These are phyloP conservation scores for Pythium biforme DNA, from an alignment of 352 stramenopile species.

Conservation along the genomic window DNA sequence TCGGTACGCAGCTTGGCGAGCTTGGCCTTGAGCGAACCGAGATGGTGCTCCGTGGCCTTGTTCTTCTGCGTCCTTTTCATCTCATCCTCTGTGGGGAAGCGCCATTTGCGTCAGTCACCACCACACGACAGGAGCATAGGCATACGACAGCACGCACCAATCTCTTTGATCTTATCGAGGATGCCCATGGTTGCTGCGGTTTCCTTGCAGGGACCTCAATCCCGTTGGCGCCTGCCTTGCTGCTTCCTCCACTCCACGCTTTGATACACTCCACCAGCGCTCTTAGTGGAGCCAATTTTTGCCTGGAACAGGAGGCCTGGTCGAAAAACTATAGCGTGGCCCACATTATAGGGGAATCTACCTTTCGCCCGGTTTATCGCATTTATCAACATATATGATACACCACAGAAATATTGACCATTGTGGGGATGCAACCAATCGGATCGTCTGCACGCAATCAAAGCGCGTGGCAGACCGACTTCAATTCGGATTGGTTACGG, in stretches of 20 bases:
- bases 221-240: not conserved
- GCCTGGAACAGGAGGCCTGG: too few relatives aligned
- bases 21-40: constrained; percentile 97
- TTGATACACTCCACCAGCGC: constrained; percentile 1
- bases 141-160: constrained; percentile 51
- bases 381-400: not conserved
- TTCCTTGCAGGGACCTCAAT: not conserved
- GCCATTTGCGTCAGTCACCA: not conserved
- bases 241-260: not conserved
- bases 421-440: constrained; percentile 8
- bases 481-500: constrained; percentile 11
- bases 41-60: constrained; percentile 92
- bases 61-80: constrained; percentile 99
- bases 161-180: constrained; percentile 93
- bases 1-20: constrained; percentile 98
- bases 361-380: too few relatives aligned
- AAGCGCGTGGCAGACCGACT: constrained; percentile 2
- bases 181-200: constrained; percentile 81
- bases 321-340: constrained; percentile 10
- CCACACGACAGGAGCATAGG: not conserved
- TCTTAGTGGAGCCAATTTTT: constrained; percentile 2
- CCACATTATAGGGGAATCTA: constrained; percentile 1
- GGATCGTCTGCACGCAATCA: constrained; percentile 6
- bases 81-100: constrained; percentile 81
- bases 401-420: constrained; percentile 17